Percentiles rank a stretch among this genome's conserved stretches.
These are phyloP conservation scores for Plasmodium sp. DNA, from an alignment of 169 alveolate species.

Conservation along the genomic window DNA sequence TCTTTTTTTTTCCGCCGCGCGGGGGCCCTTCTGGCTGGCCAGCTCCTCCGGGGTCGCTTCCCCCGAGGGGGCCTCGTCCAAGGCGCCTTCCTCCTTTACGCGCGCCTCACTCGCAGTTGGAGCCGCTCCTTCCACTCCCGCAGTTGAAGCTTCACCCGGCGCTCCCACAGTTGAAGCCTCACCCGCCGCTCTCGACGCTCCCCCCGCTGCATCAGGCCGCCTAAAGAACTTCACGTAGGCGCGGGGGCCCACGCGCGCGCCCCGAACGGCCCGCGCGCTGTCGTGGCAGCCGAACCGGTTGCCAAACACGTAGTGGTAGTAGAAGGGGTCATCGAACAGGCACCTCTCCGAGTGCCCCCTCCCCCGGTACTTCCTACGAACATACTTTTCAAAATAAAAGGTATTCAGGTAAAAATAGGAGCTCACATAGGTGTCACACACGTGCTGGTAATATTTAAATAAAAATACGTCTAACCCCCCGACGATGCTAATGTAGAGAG, in stretches of 20 bases:
- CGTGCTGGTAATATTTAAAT: slow-evolving; percentile 43
- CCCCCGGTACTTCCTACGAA: slow-evolving; percentile 3
- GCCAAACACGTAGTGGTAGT: slow-evolving; percentile 31
- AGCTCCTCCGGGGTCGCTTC: not conserved
- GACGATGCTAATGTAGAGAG: slow-evolving; percentile 46
- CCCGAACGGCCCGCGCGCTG: not conserved
- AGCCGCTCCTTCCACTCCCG: not conserved
- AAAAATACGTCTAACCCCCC: slow-evolving; percentile 53
- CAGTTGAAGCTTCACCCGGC: not conserved
- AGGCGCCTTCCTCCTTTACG: not conserved
- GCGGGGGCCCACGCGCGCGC: not conserved
- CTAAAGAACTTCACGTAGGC: slow-evolving; percentile 35
- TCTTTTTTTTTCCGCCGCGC: not conserved
- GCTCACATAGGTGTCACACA: slow-evolving; percentile 53
- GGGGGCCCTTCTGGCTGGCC: not conserved
- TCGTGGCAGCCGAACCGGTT: slow-evolving; percentile 24
- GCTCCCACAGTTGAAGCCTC: not conserved
- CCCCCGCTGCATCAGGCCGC: not conserved
- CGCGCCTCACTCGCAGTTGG: not conserved
- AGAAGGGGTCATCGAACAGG: slow-evolving; percentile 34
- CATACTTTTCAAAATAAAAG: slow-evolving; percentile 42
- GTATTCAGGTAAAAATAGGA: slow-evolving; percentile 59
- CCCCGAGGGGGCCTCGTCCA: not conserved
- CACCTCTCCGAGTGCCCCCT: not conserved
- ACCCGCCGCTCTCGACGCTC: not conserved